Conservation (phyloP, 2,329 filamentous ascomycete species). For the Trichophyton equinum region DNA sequence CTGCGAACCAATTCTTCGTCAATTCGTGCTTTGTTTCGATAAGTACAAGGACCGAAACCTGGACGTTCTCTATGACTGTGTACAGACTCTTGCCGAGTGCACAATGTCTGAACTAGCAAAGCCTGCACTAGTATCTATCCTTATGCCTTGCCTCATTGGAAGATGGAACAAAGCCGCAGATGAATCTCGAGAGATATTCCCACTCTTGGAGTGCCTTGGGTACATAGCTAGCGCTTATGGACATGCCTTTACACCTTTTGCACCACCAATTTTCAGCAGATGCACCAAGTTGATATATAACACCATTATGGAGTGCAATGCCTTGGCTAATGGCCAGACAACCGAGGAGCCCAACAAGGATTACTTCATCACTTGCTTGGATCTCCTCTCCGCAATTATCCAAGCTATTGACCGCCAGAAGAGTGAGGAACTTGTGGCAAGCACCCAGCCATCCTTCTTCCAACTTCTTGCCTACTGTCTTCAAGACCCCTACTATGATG, state of each 20-base stretch:
- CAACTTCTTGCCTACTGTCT: slow-evolving; percentile 84
- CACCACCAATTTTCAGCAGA: slow-evolving; percentile 70
- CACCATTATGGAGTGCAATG: slow-evolving; percentile 71
- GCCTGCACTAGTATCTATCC: slow-evolving; percentile 63
- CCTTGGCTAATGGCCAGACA: slow-evolving; percentile 53
- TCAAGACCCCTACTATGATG: slow-evolving; percentile 81
- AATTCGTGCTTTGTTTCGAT: slow-evolving; percentile 82
- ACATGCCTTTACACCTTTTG: slow-evolving; percentile 70
- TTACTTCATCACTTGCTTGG: slow-evolving; percentile 88
- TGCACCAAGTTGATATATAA: slow-evolving; percentile 85
- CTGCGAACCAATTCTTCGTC: slow-evolving; percentile 75
- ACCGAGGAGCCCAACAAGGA: slow-evolving; percentile 85
- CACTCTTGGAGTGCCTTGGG: slow-evolving; percentile 87
- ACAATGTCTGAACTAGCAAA: slow-evolving; percentile 71
- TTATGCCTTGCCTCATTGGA: slow-evolving; percentile 87
- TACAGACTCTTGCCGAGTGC: slow-evolving; percentile 89
- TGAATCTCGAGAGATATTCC: slow-evolving; percentile 85
- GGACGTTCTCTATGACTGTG: slow-evolving; percentile 96
- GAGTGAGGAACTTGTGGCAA: slow-evolving; percentile 62
- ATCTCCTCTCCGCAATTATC: slow-evolving; percentile 83
- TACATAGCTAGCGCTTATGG: slow-evolving; percentile 84
- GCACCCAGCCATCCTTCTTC: slow-evolving; percentile 72
- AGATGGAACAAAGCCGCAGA: slow-evolving; percentile 80
- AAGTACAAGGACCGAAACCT: slow-evolving; percentile 99
- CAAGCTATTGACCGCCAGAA: slow-evolving; percentile 68